Conservation (phyloP, 75 land plant genomes). For the Selaginella moellendorffii region DNA sequence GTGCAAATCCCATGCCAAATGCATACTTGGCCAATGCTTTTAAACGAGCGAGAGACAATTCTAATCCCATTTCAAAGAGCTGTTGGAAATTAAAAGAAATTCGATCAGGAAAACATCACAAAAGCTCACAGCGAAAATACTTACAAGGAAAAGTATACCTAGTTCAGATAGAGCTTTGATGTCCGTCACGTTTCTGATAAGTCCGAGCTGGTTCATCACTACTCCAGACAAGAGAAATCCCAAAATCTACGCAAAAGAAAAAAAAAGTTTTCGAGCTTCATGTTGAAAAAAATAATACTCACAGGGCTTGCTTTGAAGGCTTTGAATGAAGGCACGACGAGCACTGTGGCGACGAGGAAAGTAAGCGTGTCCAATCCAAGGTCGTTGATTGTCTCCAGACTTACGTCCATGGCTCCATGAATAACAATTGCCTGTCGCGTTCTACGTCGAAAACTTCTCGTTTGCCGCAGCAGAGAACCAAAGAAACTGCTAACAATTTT, state of each 20-base stretch:
- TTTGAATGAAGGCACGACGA: conserved; percentile 81
- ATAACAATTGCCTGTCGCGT: no score
- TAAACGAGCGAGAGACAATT: conserved; percentile 82
- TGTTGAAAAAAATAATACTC: conserved; percentile 11
- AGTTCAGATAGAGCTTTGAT: conserved; percentile 84
- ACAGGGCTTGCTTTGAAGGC: conserved; percentile 79
- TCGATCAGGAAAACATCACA: not conserved
- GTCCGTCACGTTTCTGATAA: conserved; percentile 81
- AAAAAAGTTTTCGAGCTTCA: no score
- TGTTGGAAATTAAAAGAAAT: conserved; percentile 16
- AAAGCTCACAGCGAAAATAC: not conserved
- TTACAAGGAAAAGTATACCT: conserved; percentile 93
- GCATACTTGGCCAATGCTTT: conserved; percentile 94
- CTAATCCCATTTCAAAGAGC: conserved; percentile 99
- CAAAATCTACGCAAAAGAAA: conserved; percentile 49
- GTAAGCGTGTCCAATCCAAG: conserved; percentile 92
- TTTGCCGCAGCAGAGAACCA: no score
- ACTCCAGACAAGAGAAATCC: conserved; percentile 92
- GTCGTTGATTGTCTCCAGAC: conserved; percentile 74
- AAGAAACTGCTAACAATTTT: no score
- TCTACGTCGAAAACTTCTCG: no score
- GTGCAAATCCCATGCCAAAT: conserved; percentile 89
- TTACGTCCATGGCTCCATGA: not conserved
- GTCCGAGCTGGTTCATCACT: conserved; percentile 69
- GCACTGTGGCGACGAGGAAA: conserved; percentile 72